phyloP scores from a whole-genome alignment of 2,329 filamentous ascomycete genomes.

The Trichoderma oligosporum region DNA sequence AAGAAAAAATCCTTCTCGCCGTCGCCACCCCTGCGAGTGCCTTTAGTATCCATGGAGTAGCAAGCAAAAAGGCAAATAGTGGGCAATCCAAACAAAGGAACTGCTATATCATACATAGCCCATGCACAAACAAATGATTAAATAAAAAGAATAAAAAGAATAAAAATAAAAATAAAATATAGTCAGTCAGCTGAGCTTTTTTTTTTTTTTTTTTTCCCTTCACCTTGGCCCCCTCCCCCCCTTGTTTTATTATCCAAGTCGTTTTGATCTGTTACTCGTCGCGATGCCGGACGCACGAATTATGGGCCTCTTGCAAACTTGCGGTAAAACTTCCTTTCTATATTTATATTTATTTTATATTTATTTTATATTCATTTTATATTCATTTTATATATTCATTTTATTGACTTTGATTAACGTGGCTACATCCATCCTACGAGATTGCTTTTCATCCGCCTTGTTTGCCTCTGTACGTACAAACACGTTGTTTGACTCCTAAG shows the following conservation, averaged over 20 bases:
- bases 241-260: not conserved
- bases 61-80: too few relatives aligned
- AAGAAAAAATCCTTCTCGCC: not conserved
- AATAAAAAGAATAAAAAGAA: not conserved
- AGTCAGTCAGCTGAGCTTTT: slow-evolving; percentile 7
- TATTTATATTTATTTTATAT: not conserved
- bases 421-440: too few relatives aligned
- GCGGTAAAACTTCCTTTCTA: not conserved
- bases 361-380: too few relatives aligned
- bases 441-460: not conserved
- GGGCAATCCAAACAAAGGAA: too few relatives aligned
- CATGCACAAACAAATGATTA: too few relatives aligned
- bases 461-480: not conserved
- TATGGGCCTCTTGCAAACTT: slow-evolving; percentile 1
- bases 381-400: too few relatives aligned
- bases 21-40: too few relatives aligned
- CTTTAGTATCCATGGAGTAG: not conserved
- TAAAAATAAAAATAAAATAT: not conserved
- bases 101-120: too few relatives aligned
- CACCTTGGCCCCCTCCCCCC: not conserved
- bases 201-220: not conserved
- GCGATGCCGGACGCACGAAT: slow-evolving; percentile 17
- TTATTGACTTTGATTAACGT: too few relatives aligned
- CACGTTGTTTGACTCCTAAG: not conserved
- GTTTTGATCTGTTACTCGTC: not conserved